Base-by-base conservation (phyloP, 2,329 filamentous ascomycete genomes). In the Cladosporium sp. region DNA sequence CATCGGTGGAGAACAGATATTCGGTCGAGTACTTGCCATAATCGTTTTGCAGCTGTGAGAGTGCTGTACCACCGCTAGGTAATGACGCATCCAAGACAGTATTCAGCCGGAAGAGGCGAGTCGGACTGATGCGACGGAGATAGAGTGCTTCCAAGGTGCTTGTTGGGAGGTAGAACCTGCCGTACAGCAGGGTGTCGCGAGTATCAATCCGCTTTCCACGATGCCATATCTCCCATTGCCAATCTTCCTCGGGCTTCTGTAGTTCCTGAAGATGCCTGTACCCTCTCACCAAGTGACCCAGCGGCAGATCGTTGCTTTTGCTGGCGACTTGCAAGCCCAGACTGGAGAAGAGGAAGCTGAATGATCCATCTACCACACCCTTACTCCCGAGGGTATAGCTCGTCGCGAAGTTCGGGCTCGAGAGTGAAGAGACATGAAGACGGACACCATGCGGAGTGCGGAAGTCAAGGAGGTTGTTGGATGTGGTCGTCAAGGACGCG, bases 341-440 rank as follows among this genome's bases (percentile, higher is more conserved):
- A 2, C 89, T 95, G 45, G 90, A 95, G 75, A 95, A 97, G 50
- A 98, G 82, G 72, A 97, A 98, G 11, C 91, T 95, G 53, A 98
- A 81, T n/a, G 90, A 95, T 68, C 93, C 93, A 73, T 97, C 92
- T 48, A 98, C 91, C 34, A 95, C 79, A 55, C 92, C 93, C 13
- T 95, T 81, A 40, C 86, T 95, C 56, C 90, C 89, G 42, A 98
- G 81, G 40, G 89, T 87, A 71, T 98, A 98, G 35, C 90, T 92
- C 13, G 91, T 95, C 19, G 91, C 92, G 64, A 97, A 96, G 69
- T 95, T 89, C 8, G 89, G 86, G 14, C 91, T 91, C 7, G 91
- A 89, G 31, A 98, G 84, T 7, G 93, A 95, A 7, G 92, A 95
- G 54, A 97, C 81, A 54, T 89, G 89, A 49, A 98, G 76, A 55